phyloP scores from a whole-genome alignment of 352 stramenopile species.

The Hyaloperonospora brassicae region DNA sequence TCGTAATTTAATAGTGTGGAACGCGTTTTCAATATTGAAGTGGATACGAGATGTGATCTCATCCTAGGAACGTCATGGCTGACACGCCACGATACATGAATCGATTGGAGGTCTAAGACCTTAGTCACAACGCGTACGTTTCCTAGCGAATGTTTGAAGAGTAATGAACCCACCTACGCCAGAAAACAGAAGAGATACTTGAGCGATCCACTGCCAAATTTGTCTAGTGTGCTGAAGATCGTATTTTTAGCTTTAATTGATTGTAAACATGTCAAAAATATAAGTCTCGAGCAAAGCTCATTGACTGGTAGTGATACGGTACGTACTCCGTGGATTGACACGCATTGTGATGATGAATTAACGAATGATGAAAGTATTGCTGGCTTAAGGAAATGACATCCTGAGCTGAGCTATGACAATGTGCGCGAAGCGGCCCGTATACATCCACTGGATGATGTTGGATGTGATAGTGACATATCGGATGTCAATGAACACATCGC shows the following conservation, averaged over 20 bases:
- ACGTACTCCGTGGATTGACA: too few relatives aligned
- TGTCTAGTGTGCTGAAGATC: not conserved
- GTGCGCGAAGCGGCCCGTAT: too few relatives aligned
- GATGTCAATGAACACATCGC: too few relatives aligned
- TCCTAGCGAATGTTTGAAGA: too few relatives aligned
- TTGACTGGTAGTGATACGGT: not conserved
- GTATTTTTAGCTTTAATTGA: not conserved
- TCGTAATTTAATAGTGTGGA: conserved; percentile 9
- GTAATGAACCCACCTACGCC: not conserved
- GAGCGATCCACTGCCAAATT: not conserved
- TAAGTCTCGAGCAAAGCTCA: not conserved
- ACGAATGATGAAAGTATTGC: too few relatives aligned
- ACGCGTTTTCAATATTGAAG: conserved; percentile 9
- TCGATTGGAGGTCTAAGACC: conserved; percentile 6
- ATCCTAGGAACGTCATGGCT: conserved; percentile 12
- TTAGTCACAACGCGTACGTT: too few relatives aligned
- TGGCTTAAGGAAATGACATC: too few relatives aligned
- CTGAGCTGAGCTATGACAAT: too few relatives aligned
- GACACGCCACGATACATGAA: too few relatives aligned
- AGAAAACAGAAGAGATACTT: conserved; percentile 6
- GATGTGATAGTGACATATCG: not conserved
- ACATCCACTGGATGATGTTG: too few relatives aligned
- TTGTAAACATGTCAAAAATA: not conserved
- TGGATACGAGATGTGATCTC: conserved; percentile 15
- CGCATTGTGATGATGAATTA: too few relatives aligned